These are phyloP conservation scores for Coniosporium apollinis DNA, from an alignment of 495 filamentous ascomycete genomes.

Conservation along the genomic window DNA sequence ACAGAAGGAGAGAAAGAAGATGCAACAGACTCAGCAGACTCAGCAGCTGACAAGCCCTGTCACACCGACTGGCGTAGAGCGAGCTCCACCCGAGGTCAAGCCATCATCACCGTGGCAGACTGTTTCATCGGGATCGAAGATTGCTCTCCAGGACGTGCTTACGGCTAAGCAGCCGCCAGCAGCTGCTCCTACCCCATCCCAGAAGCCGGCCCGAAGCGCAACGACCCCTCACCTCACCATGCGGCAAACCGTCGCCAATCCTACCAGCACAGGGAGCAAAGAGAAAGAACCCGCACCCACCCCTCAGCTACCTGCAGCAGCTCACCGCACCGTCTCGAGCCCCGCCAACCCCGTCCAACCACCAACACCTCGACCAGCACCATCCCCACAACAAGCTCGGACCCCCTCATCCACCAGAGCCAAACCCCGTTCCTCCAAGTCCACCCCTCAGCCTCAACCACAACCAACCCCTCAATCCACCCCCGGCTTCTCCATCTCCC, in stretches of 20 bases:
- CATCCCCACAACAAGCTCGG: background rate
- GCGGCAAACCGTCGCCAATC: conserved; percentile 43
- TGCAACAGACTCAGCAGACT: conserved; percentile 30
- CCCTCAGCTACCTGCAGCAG: conserved; percentile 8
- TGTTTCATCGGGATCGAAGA: conserved; percentile 14
- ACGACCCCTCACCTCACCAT: conserved; percentile 40
- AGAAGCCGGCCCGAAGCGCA: conserved; percentile 10
- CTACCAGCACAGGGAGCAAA: conserved; percentile 21
- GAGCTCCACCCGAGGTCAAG: no score
- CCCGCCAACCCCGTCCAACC: background rate
- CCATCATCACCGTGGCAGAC: conserved; percentile 58
- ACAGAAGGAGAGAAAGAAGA: conserved; percentile 78
- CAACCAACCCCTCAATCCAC: background rate
- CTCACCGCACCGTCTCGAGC: conserved; percentile 9
- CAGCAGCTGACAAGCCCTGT: no score
- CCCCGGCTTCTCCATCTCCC: conserved; percentile 4
- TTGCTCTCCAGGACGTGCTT: conserved; percentile 26
- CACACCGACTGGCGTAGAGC: no score
- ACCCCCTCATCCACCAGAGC: background rate
- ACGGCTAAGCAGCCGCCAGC: conserved; percentile 11
- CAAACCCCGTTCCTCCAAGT: no score
- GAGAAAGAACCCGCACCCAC: conserved; percentile 18
- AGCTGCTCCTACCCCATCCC: conserved; percentile 11
- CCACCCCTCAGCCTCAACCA: no score
- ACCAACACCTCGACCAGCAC: conserved; percentile 1